Evolutionary conservation across 192 early-diverging fungal species (phyloP).

Genomic region (Coemansia sp.): DNA sequence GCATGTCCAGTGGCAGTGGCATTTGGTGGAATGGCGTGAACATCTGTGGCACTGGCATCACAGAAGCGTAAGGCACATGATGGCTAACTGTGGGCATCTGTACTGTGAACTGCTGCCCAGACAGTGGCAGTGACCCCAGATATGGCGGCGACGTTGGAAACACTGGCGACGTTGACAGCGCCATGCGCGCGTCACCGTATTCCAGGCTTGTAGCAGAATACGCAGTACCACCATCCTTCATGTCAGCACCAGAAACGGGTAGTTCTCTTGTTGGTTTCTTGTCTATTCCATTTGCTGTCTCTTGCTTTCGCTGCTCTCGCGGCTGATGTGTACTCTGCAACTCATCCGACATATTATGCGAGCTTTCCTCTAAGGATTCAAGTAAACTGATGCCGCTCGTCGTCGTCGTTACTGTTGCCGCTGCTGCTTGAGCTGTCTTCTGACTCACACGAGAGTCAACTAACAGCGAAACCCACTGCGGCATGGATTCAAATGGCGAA

Average conservation of each 20-base stretch:
- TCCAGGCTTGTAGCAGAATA: not conserved
- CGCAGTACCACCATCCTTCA: not conserved
- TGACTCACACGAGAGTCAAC: constrained; percentile 8
- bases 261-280: not conserved
- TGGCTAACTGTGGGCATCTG: constrained; percentile 22
- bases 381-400: not conserved
- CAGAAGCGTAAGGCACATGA: constrained; percentile 15
- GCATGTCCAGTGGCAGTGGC: constrained; percentile 8
- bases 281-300: not conserved
- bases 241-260: not conserved
- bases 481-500: constrained; percentile 32
- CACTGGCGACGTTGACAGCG: not conserved
- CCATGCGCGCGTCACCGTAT: not conserved
- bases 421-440: not conserved
- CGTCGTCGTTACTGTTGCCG: not conserved
- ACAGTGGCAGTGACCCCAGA: not conserved
- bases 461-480: constrained; percentile 13
- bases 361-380: not conserved
- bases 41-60: constrained; percentile 14
- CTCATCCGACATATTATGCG: not conserved
- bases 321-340: not conserved
- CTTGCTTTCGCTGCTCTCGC: not conserved
- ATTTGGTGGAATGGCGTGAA: constrained; percentile 7
- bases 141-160: not conserved
- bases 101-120: constrained; percentile 1